Base-by-base conservation (phyloP, 2,329 filamentous ascomycete species). In the Alternaria ethzedia region DNA sequence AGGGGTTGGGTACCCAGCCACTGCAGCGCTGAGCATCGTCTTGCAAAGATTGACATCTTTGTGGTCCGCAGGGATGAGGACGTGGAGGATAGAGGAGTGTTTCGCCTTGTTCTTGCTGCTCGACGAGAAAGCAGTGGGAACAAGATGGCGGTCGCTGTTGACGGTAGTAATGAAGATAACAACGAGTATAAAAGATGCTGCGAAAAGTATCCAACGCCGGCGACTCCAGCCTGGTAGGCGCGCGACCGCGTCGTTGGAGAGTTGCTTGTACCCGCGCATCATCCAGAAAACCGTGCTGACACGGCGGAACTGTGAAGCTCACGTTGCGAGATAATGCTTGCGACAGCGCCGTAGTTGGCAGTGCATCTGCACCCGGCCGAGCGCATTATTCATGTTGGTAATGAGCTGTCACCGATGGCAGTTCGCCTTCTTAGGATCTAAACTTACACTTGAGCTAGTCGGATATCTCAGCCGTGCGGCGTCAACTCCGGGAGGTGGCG, bases 21-120 rank as follows among this genome's bases (percentile, higher is more conserved):
- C 25, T 28, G 23, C 54, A 6, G 54, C 54, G 23, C 41, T 46
- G n/a, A 56, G 43, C 41, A 56, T 46, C 13, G 54, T 56, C 15
- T 56, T 56, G 43, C 54, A 56, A 20, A 56, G 54, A 23, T 56
- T 56, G 23, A 56, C 54, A 46, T 56, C 54, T 30, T 45, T 56
- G 12, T 46, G 41, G 17, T 56, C 43, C 5, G 54, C 54, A 5
- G 54, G 54, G 20, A 56, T 56, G 25, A 56, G 54, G 6, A 56
- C 15, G 20, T 56, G 54, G 13, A 57, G 28, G 44, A 25, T 47
- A 2, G 43, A 44, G 17, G 54, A 47, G 12, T 15, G 28, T 11
- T 32, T 32, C 12, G 43, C 15, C n/a, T 20, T 15, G n/a, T 36
- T 32, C 15, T 46, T 44, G n/a, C 17, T 15, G 17, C 25, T n/a